Evolutionary conservation across 805 yeast genomes (phyloP), one percentile per base, ranked within the genome.

Genomic region (Candida tallmaniae): DNA sequence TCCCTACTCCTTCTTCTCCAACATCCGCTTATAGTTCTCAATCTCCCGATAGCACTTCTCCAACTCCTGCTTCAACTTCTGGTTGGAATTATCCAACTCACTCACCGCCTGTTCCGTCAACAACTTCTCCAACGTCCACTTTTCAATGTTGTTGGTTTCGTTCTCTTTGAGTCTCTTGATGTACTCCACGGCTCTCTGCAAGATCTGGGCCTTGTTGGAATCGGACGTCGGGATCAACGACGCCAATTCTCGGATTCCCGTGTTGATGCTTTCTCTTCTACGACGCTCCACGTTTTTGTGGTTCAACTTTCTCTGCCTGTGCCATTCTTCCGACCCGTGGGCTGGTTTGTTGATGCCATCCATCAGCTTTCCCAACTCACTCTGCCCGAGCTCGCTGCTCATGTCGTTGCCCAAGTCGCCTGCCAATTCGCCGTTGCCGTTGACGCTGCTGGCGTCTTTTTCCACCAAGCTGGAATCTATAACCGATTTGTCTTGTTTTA

Each of bases 251-350:
- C 77, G 78, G 52, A 89, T 87, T n/a, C 96, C 96, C 27, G 71
- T 65, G 60, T 87, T 89, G 54, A 89, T 89, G 30, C 80, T 76
- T 55, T 88, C 95, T 52, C 97, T 76, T 60, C 97, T 76, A 48
- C 96, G 78, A 54, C 95, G 74, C 63, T 89, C 97, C 15, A 89
- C 97, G 61, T 89, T 96, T 61, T 88, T 89, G 66, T 93, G 98
- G 60, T 87, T 89, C 49, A 85, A 85, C 51, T 83, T 80, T 50
- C 96, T 78, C 54, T 78, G 77, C 41, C 72, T 73, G 53, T 82
- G 87, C 90, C 93, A 84, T 56, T 83, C 94, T 29, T 80, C 86
- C 20, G 82, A 60, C n/a, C 93, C 93, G 29, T 80, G 82, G 8
- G 63, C 53, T 3, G 89, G 86, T 56, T 78, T 80, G 23, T 10